Base-by-base conservation (phyloP, 208 protist genomes). In the Trypanosoma scelopori region DNA sequence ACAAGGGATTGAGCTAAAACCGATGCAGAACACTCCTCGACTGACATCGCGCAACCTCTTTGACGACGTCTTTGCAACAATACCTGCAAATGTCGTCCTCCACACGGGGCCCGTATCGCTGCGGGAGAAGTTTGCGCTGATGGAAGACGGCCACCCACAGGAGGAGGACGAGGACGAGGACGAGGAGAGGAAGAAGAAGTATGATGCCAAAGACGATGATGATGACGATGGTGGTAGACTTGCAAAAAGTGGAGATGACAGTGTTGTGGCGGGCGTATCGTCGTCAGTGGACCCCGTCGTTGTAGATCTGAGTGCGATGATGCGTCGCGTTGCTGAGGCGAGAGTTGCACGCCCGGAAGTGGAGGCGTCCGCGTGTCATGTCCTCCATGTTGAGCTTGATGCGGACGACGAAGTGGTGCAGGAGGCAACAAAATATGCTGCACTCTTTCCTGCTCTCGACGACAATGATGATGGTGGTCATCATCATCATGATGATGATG, bases 341-440 rank as follows among this genome's bases (percentile, higher is more conserved):
- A 45, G 37, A 30, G 37, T 15, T 25, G 46, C 32, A 25, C 13
- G 43, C 3, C 11, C 39, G 15, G 30, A 7, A 13, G 55, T 18
- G 28, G 23, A 25, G 7, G 2, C 22, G 1, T 51, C 23, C 23
- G 35, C 27, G 18, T 16, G 18, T 22, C 30, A 30, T 25, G 15
- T 39, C 32, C 16, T 84, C 5, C 52, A 82, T 12, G 35, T 91
- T 50, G 60, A 80, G 69, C 62, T 89, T 53, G 78, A 93, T 56
- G 51, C 47, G 22, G 69, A 82, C 13, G 81, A 90, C 43, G 81
- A 76, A 12, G 87, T 83, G 47, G 78, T 93, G 43, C 68, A 53
- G 57, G 83, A 88, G 79, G 82, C 83, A n/a, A 89, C 65, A 39
- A 80, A 79, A 60, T 78, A 88, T 58, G 81, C 83, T 7, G 67